phyloP scores from a whole-genome alignment of 768 basidiomycete species.

The Termitomyces eurrhizus region DNA sequence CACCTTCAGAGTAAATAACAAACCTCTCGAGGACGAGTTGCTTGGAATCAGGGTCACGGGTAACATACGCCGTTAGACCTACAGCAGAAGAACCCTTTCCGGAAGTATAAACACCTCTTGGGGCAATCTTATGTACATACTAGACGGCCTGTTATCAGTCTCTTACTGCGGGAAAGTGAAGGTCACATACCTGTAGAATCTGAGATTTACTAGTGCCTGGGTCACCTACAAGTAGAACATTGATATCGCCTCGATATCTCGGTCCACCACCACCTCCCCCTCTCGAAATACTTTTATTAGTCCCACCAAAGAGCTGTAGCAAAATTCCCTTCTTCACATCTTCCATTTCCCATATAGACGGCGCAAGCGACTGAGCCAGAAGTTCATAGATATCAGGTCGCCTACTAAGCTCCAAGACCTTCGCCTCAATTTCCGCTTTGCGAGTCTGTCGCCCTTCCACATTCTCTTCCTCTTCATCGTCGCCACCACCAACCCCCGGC shows the following conservation, averaged over 20 bases:
- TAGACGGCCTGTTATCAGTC: conserved; percentile 24
- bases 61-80: conserved; percentile 97
- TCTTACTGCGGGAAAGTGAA: neutral
- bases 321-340: conserved; percentile 99
- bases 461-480: conserved; percentile 59
- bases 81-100: conserved; percentile 99
- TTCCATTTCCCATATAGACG: conserved; percentile 97
- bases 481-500: conserved; percentile 68
- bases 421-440: conserved; percentile 75
- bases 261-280: conserved; percentile 97
- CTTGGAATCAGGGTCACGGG: conserved; percentile 96
- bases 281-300: conserved; percentile 90
- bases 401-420: conserved; percentile 67
- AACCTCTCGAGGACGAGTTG: conserved; percentile 96
- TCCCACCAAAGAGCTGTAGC: conserved; percentile 94
- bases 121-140: conserved; percentile 99
- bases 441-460: conserved; percentile 40
- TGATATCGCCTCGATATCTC: conserved; percentile 96
- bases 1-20: conserved; percentile 10
- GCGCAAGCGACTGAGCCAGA: conserved; percentile 82
- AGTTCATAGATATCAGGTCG: conserved; percentile 84
- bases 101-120: conserved; percentile 94
- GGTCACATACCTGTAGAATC: conserved; percentile 69
- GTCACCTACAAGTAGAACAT: conserved; percentile 94
- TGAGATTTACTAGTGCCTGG: conserved; percentile 97